phyloP scores from a whole-genome alignment of 2,329 filamentous ascomycete genomes.

The Pseudogymnoascus sp. region DNA sequence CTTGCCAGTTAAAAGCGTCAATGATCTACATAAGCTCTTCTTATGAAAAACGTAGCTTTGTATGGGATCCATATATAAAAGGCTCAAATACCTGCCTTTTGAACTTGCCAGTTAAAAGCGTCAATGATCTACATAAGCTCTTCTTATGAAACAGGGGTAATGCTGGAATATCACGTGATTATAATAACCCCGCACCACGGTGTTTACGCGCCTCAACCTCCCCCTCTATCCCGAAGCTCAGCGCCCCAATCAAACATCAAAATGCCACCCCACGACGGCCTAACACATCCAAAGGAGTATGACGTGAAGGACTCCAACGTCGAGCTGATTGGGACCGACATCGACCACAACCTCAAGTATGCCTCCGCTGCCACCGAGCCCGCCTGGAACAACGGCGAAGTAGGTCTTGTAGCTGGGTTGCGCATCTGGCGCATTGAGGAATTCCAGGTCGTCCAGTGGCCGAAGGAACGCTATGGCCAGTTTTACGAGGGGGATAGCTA shows the following conservation, averaged over 20 bases:
- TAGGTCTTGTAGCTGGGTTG: constrained; percentile 47
- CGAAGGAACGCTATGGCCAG: constrained; percentile 45
- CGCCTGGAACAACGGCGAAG: constrained; percentile 50
- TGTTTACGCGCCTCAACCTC: not conserved
- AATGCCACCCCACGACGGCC: constrained; percentile 54
- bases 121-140: not conserved
- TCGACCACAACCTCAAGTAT: constrained; percentile 62
- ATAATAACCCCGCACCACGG: not conserved
- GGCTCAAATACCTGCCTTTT: not conserved
- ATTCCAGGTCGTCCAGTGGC: constrained; percentile 56
- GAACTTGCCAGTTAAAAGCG: not conserved
- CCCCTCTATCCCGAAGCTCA: not conserved
- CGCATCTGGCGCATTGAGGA: constrained; percentile 59
- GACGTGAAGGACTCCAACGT: constrained; percentile 62
- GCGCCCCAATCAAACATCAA: constrained; percentile 16
- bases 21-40: not conserved
- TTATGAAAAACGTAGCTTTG: not conserved
- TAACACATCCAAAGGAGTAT: constrained; percentile 55
- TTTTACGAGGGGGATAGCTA: constrained; percentile 64
- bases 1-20: not conserved
- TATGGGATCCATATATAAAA: not conserved
- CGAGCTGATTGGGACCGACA: constrained; percentile 52
- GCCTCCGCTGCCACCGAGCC: constrained; percentile 57
- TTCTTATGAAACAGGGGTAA: not conserved
- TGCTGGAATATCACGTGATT: not conserved